These are phyloP conservation scores for Millerago galiae DNA, from an alignment of 805 yeast species.

Conservation along the genomic window DNA sequence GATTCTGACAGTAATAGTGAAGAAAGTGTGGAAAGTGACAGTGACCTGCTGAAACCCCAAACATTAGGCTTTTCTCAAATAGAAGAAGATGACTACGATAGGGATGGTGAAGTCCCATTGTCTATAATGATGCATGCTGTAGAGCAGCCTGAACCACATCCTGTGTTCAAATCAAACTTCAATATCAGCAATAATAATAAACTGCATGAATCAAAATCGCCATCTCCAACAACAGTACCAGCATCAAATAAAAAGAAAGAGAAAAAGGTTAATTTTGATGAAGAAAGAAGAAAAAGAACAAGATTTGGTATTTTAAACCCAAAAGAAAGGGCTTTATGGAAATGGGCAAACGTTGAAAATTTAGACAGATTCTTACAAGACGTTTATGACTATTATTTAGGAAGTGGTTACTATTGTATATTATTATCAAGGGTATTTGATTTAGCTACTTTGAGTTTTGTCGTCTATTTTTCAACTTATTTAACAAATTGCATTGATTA, in stretches of 20 bases:
- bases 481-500: constrained; percentile 78
- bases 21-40: constrained; percentile 3
- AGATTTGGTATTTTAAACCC: constrained; percentile 44
- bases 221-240: background rate
- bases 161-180: background rate
- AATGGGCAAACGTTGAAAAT: constrained; percentile 95
- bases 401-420: constrained; percentile 82
- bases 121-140: constrained; percentile 13
- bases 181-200: background rate
- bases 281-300: constrained; percentile 22
- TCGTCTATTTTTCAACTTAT: constrained; percentile 71
- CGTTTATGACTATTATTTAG: constrained; percentile 75
- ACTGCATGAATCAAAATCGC: background rate
- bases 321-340: constrained; percentile 79
- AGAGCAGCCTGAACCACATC: background rate
- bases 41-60: constrained; percentile 1
- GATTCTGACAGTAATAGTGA: constrained; percentile 8
- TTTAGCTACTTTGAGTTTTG: constrained; percentile 68
- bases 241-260: background rate
- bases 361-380: constrained; percentile 82
- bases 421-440: constrained; percentile 59
- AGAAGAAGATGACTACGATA: constrained; percentile 19
- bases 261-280: constrained; percentile 5
- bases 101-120: constrained; percentile 13
- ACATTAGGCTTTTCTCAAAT: constrained; percentile 10